Evolutionary conservation across 192 early-diverging fungal genomes (phyloP).

Genomic region (Coemansia sp.): DNA sequence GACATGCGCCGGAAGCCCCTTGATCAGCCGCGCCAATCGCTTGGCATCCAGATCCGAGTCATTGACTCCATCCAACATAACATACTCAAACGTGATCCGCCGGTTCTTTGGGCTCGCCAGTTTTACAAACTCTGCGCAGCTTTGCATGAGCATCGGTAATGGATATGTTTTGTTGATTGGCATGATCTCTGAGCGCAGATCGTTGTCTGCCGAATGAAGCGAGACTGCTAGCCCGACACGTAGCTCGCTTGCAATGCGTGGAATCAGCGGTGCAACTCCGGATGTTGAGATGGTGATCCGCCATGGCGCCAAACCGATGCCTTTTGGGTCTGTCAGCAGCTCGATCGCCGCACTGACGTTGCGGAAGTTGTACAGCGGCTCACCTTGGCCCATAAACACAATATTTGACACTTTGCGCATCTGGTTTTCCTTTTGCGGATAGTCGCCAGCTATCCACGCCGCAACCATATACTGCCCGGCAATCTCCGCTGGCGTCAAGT

Average conservation of each 20-base stretch:
- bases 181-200: constrained; percentile 71
- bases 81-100: constrained; percentile 89
- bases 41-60: constrained; percentile 68
- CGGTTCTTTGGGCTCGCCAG: constrained; percentile 55
- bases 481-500: constrained; percentile 70
- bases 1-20: constrained; percentile 68
- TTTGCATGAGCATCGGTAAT: constrained; percentile 64
- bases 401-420: constrained; percentile 68
- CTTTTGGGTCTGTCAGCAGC: constrained; percentile 58
- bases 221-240: constrained; percentile 75
- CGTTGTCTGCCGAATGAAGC: constrained; percentile 79
- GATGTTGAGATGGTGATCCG: constrained; percentile 82
- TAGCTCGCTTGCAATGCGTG: constrained; percentile 67
- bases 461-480: constrained; percentile 68
- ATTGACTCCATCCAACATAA: constrained; percentile 85
- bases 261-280: constrained; percentile 80
- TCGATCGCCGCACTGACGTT: constrained; percentile 60
- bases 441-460: constrained; percentile 58
- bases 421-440: constrained; percentile 53
- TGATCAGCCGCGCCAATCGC: constrained; percentile 62
- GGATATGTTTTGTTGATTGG: constrained; percentile 86
- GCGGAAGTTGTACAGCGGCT: constrained; percentile 82
- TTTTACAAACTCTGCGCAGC: constrained; percentile 63
- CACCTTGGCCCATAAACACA: constrained; percentile 93
- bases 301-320: constrained; percentile 64